phyloP scores from a whole-genome alignment of 2,329 filamentous ascomycete species.

The Cercospora citrullina region DNA sequence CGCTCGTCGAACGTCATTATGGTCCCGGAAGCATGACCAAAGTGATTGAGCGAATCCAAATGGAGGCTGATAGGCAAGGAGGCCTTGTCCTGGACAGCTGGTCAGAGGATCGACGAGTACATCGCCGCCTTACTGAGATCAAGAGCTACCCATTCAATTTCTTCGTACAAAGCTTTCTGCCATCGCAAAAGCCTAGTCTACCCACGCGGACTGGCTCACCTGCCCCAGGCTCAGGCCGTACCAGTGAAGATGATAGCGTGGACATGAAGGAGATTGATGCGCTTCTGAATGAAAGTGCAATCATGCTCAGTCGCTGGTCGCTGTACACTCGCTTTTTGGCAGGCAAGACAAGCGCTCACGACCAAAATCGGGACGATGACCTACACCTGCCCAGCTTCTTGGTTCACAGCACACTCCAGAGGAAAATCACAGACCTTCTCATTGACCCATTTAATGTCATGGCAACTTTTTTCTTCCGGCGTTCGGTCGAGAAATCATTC shows the following conservation, averaged over 20 bases:
- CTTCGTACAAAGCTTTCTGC: constrained; percentile 88
- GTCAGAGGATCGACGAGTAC: constrained; percentile 83
- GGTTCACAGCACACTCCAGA: constrained; percentile 72
- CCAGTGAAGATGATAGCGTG: constrained; percentile 84
- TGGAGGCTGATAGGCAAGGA: constrained; percentile 93
- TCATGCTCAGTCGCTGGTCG: constrained; percentile 93
- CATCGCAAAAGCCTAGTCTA: constrained; percentile 66
- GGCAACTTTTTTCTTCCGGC: constrained; percentile 94
- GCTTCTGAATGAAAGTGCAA: constrained; percentile 79
- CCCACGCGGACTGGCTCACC: constrained; percentile 69
- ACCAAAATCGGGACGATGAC: constrained; percentile 33
- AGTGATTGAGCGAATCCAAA: constrained; percentile 88
- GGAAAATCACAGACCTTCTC: constrained; percentile 74
- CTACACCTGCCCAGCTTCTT: constrained; percentile 73
- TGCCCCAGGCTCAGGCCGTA: constrained; percentile 58
- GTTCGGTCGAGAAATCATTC: constrained; percentile 96
- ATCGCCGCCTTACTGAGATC: constrained; percentile 86
- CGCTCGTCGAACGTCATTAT: constrained; percentile 90
- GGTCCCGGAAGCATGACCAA: constrained; percentile 89
- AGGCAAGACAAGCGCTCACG: constrained; percentile 64
- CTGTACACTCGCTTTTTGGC: constrained; percentile 87
- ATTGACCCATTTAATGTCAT: constrained; percentile 82
- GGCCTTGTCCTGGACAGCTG: constrained; percentile 95
- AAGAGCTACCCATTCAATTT: constrained; percentile 99
- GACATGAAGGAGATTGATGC: constrained; percentile 96